phyloP scores from a whole-genome alignment of 768 basidiomycete genomes.

The Kwoniella dendrophila region DNA sequence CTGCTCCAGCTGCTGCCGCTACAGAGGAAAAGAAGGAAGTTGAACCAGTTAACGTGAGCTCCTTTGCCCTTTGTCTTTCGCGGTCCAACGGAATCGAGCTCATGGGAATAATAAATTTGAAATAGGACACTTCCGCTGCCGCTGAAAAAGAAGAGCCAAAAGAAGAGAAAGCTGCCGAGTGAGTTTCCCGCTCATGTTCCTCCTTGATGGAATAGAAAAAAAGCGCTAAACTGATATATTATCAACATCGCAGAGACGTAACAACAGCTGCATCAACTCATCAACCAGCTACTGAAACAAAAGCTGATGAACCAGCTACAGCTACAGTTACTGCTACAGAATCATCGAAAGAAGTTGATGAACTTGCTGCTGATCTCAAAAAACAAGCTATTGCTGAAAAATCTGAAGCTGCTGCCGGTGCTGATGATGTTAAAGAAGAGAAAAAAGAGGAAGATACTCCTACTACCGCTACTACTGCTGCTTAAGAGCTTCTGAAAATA shows the following conservation, averaged over 20 bases:
- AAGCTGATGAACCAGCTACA: conserved; percentile 24
- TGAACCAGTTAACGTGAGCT: conserved; percentile 39
- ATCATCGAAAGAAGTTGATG: conserved; percentile 27
- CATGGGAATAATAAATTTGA: neutral
- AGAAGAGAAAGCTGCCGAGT: conserved; percentile 44
- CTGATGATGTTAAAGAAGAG: conserved; percentile 32
- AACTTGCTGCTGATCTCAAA: conserved; percentile 38
- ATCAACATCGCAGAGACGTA: conserved; percentile 21
- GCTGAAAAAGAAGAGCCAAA: conserved; percentile 39
- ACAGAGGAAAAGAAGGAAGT: conserved; percentile 22
- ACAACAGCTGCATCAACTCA: conserved; percentile 43
- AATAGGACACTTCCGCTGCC: conserved; percentile 36
- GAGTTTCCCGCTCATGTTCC: conserved; percentile 17
- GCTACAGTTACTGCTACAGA: conserved; percentile 40
- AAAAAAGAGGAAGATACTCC: conserved; percentile 31
- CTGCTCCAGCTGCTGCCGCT: conserved; percentile 21
- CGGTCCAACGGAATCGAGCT: neutral
- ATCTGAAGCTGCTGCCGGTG: conserved; percentile 42
- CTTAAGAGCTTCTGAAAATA: neutral
- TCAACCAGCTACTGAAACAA: conserved; percentile 22
- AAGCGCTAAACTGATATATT: neutral
- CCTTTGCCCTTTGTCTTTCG: neutral
- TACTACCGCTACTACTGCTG: conserved; percentile 9
- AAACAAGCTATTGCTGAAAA: conserved; percentile 40
- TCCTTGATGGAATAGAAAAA: neutral